phyloP scores from a whole-genome alignment of 177 flowering plant species.

The Vitis hybrid region DNA sequence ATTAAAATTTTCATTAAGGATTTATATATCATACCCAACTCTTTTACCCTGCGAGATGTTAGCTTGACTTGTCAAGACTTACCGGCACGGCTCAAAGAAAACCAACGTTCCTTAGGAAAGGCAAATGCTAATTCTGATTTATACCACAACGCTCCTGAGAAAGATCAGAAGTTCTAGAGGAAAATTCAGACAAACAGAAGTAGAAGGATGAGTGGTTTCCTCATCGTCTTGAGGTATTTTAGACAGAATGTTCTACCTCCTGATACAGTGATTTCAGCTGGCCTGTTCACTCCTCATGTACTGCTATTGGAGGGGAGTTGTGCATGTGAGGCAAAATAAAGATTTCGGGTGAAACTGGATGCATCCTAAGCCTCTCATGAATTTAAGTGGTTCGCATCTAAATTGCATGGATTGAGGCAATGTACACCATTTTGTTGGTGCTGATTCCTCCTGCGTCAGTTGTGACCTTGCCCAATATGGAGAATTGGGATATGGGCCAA shows the following conservation, averaged over 20 bases:
- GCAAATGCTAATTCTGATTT: too few relatives aligned
- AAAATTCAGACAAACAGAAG: conserved; percentile 10
- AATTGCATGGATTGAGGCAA: conserved; percentile 98
- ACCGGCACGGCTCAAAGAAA: too few relatives aligned
- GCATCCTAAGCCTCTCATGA: conserved; percentile 98
- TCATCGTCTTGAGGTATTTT: conserved; percentile 82
- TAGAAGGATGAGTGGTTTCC: conserved; percentile 96
- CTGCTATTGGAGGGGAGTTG: conserved; percentile 99
- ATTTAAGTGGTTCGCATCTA: conserved; percentile 94
- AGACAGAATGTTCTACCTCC: conserved; percentile 77
- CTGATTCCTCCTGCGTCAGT: conserved; percentile 91
- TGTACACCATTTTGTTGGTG: conserved; percentile 90
- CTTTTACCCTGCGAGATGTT: too few relatives aligned
- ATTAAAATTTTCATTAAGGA: too few relatives aligned
- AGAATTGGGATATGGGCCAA: conserved; percentile 95
- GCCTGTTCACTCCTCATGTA: conserved; percentile 82
- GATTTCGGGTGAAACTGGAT: conserved; percentile 91
- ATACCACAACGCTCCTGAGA: too few relatives aligned
- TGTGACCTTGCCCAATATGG: conserved; percentile 94
- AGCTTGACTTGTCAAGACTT: too few relatives aligned
- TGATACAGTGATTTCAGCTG: conserved; percentile 87
- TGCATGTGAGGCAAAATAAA: conserved; percentile 99
- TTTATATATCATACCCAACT: too few relatives aligned
- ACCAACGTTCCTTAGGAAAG: too few relatives aligned
- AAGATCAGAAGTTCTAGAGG: too few relatives aligned